Evolutionary conservation across 1,284 basidiomycete species (phyloP).

Genomic region (Trametes sp.): DNA sequence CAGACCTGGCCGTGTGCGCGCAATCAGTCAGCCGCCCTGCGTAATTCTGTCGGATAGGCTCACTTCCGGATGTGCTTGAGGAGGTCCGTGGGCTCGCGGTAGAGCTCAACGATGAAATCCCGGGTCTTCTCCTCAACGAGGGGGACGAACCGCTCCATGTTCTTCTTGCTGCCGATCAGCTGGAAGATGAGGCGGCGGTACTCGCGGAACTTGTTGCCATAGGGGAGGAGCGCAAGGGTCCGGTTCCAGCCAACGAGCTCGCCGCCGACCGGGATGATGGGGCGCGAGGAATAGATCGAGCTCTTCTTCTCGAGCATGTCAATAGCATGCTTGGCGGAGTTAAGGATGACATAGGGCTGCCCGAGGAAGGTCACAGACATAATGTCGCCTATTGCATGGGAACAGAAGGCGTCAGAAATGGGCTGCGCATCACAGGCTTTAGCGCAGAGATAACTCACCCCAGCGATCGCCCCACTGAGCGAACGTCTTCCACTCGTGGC

Average conservation of each 20-base stretch:
- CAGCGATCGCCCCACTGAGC: conserved; percentile 39
- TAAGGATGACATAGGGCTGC: conserved; percentile 66
- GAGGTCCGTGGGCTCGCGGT: conserved; percentile 61
- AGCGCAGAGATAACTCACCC: conserved; percentile 27
- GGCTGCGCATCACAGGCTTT: background rate
- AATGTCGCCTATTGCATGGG: conserved; percentile 34
- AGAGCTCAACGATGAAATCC: conserved; percentile 61
- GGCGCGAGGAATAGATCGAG: conserved; percentile 75
- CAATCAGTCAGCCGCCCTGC: background rate
- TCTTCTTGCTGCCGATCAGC: conserved; percentile 60
- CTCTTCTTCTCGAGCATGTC: conserved; percentile 75
- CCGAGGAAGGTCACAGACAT: conserved; percentile 56
- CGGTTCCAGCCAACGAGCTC: conserved; percentile 76
- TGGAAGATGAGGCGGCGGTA: conserved; percentile 66
- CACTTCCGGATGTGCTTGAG: conserved; percentile 65
- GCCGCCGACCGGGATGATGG: conserved; percentile 46
- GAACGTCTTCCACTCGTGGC: conserved; percentile 40
- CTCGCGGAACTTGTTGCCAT: conserved; percentile 67
- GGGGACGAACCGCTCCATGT: conserved; percentile 56
- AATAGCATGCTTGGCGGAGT: conserved; percentile 57
- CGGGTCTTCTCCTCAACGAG: conserved; percentile 62
- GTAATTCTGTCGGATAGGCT: background rate
- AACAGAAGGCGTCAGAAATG: background rate
- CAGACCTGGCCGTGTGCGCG: conserved; percentile 31
- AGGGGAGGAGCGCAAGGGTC: conserved; percentile 64